Base-by-base conservation (phyloP, 257 asterid species). In the Eucommia ulmoides region DNA sequence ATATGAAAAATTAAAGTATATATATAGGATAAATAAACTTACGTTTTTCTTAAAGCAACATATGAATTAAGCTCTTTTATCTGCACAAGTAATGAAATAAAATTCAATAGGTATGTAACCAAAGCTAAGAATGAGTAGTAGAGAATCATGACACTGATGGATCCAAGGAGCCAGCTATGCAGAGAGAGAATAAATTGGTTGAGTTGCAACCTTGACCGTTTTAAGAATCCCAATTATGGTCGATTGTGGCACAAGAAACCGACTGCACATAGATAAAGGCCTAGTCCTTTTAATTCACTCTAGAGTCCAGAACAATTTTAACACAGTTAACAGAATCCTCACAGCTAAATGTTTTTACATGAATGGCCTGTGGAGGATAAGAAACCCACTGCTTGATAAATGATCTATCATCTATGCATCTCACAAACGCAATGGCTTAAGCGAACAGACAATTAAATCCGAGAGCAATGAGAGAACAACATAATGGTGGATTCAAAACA, bases 31-130 rank as follows among this genome's bases (percentile, higher is more conserved):
- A 42, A 21, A 35, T 25, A 26, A 62, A 72, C 95, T 84, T 64
- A 88, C 97, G 95, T 88, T 68, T 88, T 88, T 67, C 97, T 88
- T 80, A 81, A 63, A 49, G 94, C 97, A 60, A 88, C 97, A 49
- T 81, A 84, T 52, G 97, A 83, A 70, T 88, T 88, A 68, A 88
- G 77, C 82, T 84, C 95, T 74, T 88, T 88, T 72, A 88, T 79
- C 97, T 88, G 38, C 38, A 29, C 38, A 29, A 29, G 38, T 7
- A 29, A 29, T 29, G 38, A 7, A 5, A 29, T 29, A 5, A 5
- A 29, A 29, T 12, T 29, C 38, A 29, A 29, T 12, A 29, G 12
- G 38, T 7, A 29, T 29, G 38, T 5, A 7, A 29, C n/a, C n/a
- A n/a, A n/a, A n/a, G n/a, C n/a, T n/a, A n/a, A n/a, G n/a, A n/a